Evolutionary conservation across 306 rosid genomes (phyloP), one percentile per base, ranked within the genome.

Genomic region (Alnus glutinosa): DNA sequence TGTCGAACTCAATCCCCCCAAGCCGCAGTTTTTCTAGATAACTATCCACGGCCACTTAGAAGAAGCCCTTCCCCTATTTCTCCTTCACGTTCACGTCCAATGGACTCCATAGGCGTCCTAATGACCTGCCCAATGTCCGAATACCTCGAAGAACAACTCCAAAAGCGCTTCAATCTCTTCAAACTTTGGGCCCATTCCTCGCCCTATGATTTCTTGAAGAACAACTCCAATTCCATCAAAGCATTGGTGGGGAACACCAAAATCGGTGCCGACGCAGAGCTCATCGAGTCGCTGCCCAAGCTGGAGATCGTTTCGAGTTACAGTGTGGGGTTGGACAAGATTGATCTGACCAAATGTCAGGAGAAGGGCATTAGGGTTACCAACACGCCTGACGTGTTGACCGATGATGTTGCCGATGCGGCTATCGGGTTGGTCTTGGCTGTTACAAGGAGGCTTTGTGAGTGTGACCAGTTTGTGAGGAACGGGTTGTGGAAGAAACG

Each of bases 331-430:
- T 59, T 85, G 51, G 97, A 92, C 62, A 82, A 83, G 78, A 87
- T 90, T 64, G 95, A 90, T 79, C 50, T 92, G 62, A n/a, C 13
- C 0, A 83, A 79, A 55, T 90, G 95, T 70, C 58, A 30, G 66
- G 82, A 83, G 28, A 86, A 70, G 73, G 86, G 88, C 14, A 87
- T 92, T 12, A 76, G 82, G n/a, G 93, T 92, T 12, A 81, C 88
- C 2, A 92, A 92, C 78, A 92, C 95, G 0, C 97, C 97, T 4
- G 86, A 87, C 18, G 97, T 90, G 6, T 75, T 92, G 76, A 86
- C 95, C 1, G 91, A 89, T n/a, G 92, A 87, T 34, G 97, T 90
- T 19, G 97, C 97, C n/a, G 97, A 92, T 10, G 36, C 54, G 1
- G 93, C 95, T 16, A 74, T 92, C 44, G 95, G 88, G 14, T 77